Evolutionary conservation across 2,329 filamentous ascomycete species (phyloP).

Genomic region (Neospermospora avenae): DNA sequence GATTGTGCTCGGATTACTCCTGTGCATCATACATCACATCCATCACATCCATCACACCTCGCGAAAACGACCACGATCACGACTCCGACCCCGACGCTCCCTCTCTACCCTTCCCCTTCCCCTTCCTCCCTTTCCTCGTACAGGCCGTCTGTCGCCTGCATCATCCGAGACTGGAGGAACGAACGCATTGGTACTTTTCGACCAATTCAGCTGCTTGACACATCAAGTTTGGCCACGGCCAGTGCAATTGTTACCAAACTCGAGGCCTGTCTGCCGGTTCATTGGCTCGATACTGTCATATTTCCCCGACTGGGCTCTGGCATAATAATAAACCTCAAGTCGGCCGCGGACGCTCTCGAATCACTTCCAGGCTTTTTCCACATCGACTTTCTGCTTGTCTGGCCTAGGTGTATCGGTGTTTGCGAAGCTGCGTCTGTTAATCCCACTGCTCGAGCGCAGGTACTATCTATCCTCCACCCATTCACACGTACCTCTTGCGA

Average conservation of each 20-base stretch:
- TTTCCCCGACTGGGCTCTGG: neutral
- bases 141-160: neutral
- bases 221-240: conserved; percentile 12
- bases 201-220: conserved; percentile 25
- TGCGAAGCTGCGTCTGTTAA: conserved; percentile 3
- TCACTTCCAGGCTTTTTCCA: neutral
- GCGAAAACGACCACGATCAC: conserved; percentile 7
- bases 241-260: neutral
- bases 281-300: conserved; percentile 17
- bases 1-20: conserved; percentile 23
- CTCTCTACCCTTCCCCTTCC: neutral
- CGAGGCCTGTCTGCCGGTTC: conserved; percentile 1
- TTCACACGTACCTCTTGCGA: conserved; percentile 12
- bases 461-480: no score
- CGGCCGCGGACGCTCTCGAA: neutral
- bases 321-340: no score
- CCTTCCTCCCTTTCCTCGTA: no score
- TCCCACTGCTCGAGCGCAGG: conserved; percentile 7
- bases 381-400: neutral
- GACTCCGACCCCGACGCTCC: neutral
- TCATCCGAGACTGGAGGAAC: conserved; percentile 27
- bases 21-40: conserved; percentile 14
- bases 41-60: neutral
- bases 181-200: conserved; percentile 28
- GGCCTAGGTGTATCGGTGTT: neutral